Conservation (phyloP, 2,329 filamentous ascomycete species). For the Hymenoscyphus salicellus region DNA sequence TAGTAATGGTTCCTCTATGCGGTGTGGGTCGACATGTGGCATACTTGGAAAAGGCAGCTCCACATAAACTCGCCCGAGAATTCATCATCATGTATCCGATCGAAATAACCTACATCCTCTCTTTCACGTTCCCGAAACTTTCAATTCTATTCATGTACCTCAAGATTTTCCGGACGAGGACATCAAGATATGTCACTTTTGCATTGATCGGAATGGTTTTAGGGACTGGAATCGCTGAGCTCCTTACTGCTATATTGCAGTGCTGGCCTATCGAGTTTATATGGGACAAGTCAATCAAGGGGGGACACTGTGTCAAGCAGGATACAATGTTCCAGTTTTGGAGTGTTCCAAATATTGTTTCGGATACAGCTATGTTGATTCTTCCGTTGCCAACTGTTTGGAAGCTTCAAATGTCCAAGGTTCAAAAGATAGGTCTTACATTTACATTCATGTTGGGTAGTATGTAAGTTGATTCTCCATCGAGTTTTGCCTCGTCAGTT, state of each 20-base stretch:
- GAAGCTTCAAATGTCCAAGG: constrained; percentile 2
- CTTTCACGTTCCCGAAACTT: constrained; percentile 5
- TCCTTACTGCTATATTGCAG: no score
- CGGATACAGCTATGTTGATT: constrained; percentile 1
- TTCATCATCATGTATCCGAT: constrained; percentile 5
- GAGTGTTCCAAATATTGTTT: constrained; percentile 3
- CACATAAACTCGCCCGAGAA: neutral
- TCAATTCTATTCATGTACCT: constrained; percentile 5
- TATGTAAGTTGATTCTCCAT: neutral
- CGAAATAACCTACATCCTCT: neutral
- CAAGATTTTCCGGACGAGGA: neutral
- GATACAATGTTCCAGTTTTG: constrained; percentile 4
- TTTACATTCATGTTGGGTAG: constrained; percentile 4
- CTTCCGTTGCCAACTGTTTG: constrained; percentile 1
- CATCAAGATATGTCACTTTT: no score
- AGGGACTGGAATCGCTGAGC: no score
- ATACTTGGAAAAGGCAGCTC: no score
- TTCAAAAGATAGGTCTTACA: constrained; percentile 3
- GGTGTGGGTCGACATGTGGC: no score
- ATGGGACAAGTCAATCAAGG: no score
- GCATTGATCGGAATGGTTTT: no score
- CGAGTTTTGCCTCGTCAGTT: no score
- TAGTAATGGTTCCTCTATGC: no score
- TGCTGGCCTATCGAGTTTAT: no score
- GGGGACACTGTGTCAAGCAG: neutral